Evolutionary conservation across 2,329 filamentous ascomycete species (phyloP), one percentile per base, ranked within the genome.

Genomic region (Pseudonectria foliicola): DNA sequence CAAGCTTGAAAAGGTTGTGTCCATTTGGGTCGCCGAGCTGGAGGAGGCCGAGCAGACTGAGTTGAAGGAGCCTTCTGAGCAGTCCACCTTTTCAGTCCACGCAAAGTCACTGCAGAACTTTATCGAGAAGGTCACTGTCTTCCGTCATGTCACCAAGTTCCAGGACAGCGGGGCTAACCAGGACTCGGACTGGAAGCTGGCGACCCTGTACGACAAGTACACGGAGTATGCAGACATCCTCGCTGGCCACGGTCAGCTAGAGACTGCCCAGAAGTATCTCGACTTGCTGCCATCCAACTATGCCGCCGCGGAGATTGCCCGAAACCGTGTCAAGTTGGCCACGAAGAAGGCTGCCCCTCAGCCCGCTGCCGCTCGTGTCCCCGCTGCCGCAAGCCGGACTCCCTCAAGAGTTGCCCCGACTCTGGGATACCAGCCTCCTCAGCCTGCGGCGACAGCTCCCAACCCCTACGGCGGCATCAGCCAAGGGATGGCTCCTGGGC

Each of bases 91-190:
- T 64, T 94, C 90, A 0, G 80, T 96, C 32, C 92, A 96, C 53
- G 88, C 90, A 36, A 80, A 80, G 42, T 82, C 84, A 30, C 68
- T 98, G 28, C 92, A 96, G 61, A 82, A 85, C 46, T 90, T 98
- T 55, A 94, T 98, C 43, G 92, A 98, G 66, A 98, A 98, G 70
- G 92, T 98, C 30, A 94, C 89, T 0, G 77, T 98, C 35, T 98
- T 98, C 79, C 82, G 92, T 35, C 77, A 92, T 48, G 89, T 95
- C 28, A 89, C 88, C 43, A 88, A 90, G 54, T 98, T 95, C 67
- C 68, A 84, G 50, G 92, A 98, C 56, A 62, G 66, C 7, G 88
- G 95, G 54, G 76, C 77, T 44, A 64, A 66, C 30, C 75, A 85
- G 48, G 70, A 75, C 8, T 80, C 80, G 2, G 85, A 82, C 49